A percentile compares a stretch with the other conserved stretches of the same genome.
These are phyloP conservation scores for Aurifilum marmelostoma DNA, from an alignment of 2,329 filamentous ascomycete genomes.

Conservation along the genomic window DNA sequence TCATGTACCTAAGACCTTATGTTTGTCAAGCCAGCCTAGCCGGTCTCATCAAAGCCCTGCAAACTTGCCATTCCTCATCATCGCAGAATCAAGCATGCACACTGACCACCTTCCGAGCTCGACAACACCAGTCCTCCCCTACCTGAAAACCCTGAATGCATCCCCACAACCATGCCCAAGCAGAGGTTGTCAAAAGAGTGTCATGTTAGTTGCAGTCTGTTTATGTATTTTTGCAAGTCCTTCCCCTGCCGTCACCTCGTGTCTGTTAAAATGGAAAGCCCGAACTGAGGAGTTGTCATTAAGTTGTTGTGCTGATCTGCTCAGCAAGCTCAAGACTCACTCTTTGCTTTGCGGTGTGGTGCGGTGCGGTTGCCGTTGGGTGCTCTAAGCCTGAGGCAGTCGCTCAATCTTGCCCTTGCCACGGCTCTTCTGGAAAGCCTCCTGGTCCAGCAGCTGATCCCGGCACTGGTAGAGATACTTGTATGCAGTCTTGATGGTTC, in stretches of 20 bases:
- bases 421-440: conserved; percentile 28
- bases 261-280: background rate
- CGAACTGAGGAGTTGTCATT: background rate
- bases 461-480: conserved; percentile 74
- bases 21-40: conserved; percentile 20
- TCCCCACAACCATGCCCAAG: background rate
- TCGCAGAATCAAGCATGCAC: conserved; percentile 4
- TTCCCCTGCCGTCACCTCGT: background rate
- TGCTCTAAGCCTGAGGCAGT: conserved; percentile 57
- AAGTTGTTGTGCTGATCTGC: background rate
- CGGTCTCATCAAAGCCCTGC: background rate
- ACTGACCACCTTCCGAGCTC: conserved; percentile 8
- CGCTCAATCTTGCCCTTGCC: conserved; percentile 72
- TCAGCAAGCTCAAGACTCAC: conserved; percentile 3
- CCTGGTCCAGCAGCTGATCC: conserved; percentile 26
- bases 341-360: background rate
- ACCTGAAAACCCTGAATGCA: background rate
- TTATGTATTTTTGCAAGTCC: background rate
- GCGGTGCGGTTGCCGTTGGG: background rate
- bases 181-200: background rate
- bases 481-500: conserved; percentile 95
- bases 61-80: background rate
- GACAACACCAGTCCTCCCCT: background rate
- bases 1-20: conserved; percentile 26
- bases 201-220: conserved; percentile 10